Conservation (phyloP, 805 yeast genomes). For the Candida hispaniensis region DNA sequence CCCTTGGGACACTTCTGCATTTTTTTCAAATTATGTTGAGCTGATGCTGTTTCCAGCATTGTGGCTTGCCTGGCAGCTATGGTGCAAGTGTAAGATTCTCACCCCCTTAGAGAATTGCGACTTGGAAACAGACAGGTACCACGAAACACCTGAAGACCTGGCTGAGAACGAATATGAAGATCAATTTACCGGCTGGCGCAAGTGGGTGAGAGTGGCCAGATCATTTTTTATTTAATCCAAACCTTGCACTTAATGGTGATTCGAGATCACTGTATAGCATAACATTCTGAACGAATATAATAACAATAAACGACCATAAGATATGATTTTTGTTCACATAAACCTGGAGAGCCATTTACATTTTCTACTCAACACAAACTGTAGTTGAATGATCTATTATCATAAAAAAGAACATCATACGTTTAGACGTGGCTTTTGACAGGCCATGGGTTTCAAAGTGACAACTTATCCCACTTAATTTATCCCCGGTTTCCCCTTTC, state of each 20-base stretch:
- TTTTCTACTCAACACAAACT: no score
- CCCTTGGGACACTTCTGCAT: slow-evolving; percentile 56
- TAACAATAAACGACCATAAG: no score
- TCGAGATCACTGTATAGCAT: no score
- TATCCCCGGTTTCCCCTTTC: no score
- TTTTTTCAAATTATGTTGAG: slow-evolving; percentile 59
- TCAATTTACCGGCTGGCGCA: slow-evolving; percentile 14
- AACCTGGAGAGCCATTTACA: no score
- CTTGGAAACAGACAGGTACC: slow-evolving; percentile 65
- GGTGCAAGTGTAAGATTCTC: slow-evolving; percentile 47
- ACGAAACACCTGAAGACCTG: slow-evolving; percentile 41
- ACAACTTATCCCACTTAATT: no score
- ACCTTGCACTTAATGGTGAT: neutral
- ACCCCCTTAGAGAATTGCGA: slow-evolving; percentile 63
- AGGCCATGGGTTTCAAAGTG: no score
- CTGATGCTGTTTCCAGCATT: slow-evolving; percentile 43
- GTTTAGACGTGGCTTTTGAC: no score
- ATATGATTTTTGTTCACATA: no score
- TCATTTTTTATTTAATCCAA: slow-evolving; percentile 7
- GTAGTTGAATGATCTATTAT: no score
- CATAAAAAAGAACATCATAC: no score
- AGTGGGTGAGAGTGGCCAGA: slow-evolving; percentile 5
- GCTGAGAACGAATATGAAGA: slow-evolving; percentile 30
- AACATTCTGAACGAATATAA: no score
- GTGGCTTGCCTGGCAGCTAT: slow-evolving; percentile 47